Evolutionary conservation across 2,329 filamentous ascomycete genomes (phyloP), one percentile per base, ranked within the genome.

Genomic region (Sporothrix euskadiensis): DNA sequence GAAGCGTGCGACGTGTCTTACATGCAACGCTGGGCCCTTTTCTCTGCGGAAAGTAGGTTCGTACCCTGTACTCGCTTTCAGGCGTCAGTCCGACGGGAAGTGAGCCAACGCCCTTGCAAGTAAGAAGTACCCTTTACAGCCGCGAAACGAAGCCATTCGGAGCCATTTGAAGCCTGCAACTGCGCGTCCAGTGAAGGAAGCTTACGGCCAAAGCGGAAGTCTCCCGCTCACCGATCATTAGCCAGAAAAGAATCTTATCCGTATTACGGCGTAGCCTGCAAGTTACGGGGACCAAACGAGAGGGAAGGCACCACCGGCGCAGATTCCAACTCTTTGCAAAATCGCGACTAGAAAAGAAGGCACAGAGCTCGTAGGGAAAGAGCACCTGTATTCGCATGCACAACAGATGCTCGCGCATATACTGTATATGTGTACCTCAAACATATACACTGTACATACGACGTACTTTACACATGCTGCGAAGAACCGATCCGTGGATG

Each of bases 191-290:
- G 14, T 44, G 39, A 35, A 35, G 26, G 65, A 49, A 35, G 59
- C 41, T 68, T 52, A 68, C 65, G 65, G 44, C 47, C 65, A 68
- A 68, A 68, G 65, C 65, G 47, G 65, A 35, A 49, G 65, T 68
- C 32, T 68, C 65, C 63, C 65, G 65, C 44, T 52, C 61, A 66
- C 61, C 12, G 61, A 66, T 66, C 61, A 66, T 47, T 47, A 66
- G 61, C 61, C n/a, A 44, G 22, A 44, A 66, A 66, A 47, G 61
- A 66, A 14, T 47, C 39, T 16, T 41, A 30, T 30, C n/a, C 39
- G 61, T 66, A 66, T 66, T 44, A 66, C 61, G 61, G 61, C 61
- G 61, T 30, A 47, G 39, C 22, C n/a, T 30, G 61, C 39, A 12
- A 66, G 41, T 65, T 44, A 22, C 59, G 59, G 35, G 35, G 41